Conservation (phyloP, 345 rosid species). For the Excoecaria cochinchinensis region DNA sequence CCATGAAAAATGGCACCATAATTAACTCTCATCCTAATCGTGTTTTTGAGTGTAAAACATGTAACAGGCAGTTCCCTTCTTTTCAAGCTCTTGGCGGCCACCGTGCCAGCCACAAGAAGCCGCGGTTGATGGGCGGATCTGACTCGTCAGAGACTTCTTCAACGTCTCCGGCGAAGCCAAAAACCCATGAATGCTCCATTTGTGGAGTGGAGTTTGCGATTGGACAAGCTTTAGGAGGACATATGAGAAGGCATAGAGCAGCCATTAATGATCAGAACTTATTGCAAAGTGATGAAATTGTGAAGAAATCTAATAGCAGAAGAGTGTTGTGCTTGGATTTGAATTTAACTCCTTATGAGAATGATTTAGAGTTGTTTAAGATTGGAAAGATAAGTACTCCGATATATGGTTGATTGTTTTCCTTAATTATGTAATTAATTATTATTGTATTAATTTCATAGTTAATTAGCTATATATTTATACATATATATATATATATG, state of each 20-base stretch:
- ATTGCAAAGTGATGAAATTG: neutral
- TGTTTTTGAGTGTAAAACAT: conserved; percentile 70
- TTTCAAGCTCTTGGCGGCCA: conserved; percentile 76
- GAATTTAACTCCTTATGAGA: conserved; percentile 71
- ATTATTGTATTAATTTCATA: neutral
- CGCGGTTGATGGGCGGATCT: conserved; percentile 24
- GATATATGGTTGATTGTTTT: conserved; percentile 31
- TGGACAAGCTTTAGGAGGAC: conserved; percentile 71
- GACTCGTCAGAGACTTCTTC: conserved; percentile 15
- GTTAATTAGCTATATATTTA: neutral
- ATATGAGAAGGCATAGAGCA: conserved; percentile 64
- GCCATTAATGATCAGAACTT: conserved; percentile 18
- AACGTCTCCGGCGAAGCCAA: conserved; percentile 35
- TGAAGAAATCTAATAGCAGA: conserved; percentile 47
- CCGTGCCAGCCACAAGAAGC: conserved; percentile 73
- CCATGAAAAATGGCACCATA: neutral
- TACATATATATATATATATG: neutral
- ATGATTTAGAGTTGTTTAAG: conserved; percentile 44
- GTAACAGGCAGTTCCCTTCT: conserved; percentile 53
- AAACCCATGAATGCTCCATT: conserved; percentile 76
- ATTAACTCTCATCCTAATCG: conserved; percentile 25
- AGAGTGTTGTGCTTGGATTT: conserved; percentile 55
- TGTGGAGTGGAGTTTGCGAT: conserved; percentile 83
- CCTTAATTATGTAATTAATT: conserved; percentile 16
- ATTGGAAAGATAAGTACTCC: conserved; percentile 33